A percentile compares a stretch with the other conserved stretches of the same genome.
Conservation (phyloP, 2,329 filamentous ascomycete genomes). For the Scopulariopsis brevicaulis region DNA sequence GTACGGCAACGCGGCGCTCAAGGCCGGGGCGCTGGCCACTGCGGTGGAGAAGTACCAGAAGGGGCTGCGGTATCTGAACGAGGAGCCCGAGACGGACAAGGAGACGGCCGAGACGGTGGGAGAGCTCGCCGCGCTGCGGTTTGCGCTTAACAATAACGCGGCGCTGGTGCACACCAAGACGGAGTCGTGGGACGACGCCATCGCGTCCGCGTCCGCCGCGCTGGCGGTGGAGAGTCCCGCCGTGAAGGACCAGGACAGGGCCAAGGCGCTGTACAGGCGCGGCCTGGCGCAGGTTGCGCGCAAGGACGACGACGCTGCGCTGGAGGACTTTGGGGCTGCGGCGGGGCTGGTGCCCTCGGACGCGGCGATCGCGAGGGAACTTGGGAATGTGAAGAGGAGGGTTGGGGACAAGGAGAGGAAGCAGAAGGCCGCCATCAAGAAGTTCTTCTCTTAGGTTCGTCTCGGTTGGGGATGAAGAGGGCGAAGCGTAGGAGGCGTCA, state of each 20-base stretch:
- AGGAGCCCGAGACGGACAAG: constrained; percentile 64
- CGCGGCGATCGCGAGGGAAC: constrained; percentile 61
- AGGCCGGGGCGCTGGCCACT: constrained; percentile 55
- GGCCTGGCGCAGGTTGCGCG: constrained; percentile 62
- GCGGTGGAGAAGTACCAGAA: constrained; percentile 93
- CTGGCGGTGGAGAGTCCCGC: constrained; percentile 45
- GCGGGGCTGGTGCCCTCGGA: constrained; percentile 66
- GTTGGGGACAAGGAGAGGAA: constrained; percentile 64
- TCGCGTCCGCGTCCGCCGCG: constrained; percentile 60
- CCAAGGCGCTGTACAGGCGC: constrained; percentile 80
- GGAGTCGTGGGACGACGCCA: constrained; percentile 56
- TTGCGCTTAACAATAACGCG: constrained; percentile 80
- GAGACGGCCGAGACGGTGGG: constrained; percentile 57
- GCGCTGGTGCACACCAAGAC: constrained; percentile 80
- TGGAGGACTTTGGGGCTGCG: constrained; percentile 66
- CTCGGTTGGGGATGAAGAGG: constrained; percentile 21
- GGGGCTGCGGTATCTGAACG: constrained; percentile 77
- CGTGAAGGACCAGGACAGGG: constrained; percentile 65
- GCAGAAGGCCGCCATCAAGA: constrained; percentile 87
- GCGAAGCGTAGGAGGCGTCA: neutral
- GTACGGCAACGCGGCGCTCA: constrained; percentile 88
- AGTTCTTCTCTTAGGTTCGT: constrained; percentile 83
- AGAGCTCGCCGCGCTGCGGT: constrained; percentile 63
- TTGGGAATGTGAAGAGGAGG: constrained; percentile 66
- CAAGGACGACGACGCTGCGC: constrained; percentile 76